Conservation (phyloP, 208 protist genomes). For the Acanthamoeba lenticulata region DNA sequence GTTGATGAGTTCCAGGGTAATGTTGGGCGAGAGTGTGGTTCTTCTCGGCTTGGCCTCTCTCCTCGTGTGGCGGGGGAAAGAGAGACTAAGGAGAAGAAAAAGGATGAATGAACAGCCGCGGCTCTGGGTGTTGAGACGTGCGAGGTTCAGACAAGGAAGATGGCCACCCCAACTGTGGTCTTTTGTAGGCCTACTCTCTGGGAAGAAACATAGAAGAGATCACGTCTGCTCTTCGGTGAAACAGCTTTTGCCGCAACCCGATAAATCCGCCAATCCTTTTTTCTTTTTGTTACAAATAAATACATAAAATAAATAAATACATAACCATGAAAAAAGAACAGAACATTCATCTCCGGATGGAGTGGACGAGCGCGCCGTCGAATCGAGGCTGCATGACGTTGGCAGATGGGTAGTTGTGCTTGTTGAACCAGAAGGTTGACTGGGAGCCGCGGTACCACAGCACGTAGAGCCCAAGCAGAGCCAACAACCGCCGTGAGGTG, state of each 20-base stretch:
- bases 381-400: background rate
- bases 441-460: background rate
- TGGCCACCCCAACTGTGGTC: too few relatives aligned
- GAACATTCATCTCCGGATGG: too few relatives aligned
- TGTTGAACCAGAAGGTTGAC: slow-evolving; percentile 45
- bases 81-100: background rate
- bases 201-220: too few relatives aligned
- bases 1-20: background rate
- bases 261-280: too few relatives aligned
- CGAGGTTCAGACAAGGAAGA: background rate
- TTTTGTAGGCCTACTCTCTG: too few relatives aligned
- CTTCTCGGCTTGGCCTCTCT: background rate
- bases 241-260: too few relatives aligned
- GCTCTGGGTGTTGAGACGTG: too few relatives aligned
- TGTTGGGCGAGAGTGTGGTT: background rate
- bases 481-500: background rate
- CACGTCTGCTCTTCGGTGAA: too few relatives aligned
- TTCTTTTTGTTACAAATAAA: too few relatives aligned
- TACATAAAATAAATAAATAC: too few relatives aligned
- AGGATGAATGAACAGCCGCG: background rate
- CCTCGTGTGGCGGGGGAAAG: background rate
- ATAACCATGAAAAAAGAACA: too few relatives aligned
- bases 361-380: background rate
- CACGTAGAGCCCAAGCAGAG: background rate
- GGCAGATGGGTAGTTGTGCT: background rate